These are phyloP conservation scores for Fusarium mundagurra DNA, from an alignment of 2,329 filamentous ascomycete species.

Conservation along the genomic window DNA sequence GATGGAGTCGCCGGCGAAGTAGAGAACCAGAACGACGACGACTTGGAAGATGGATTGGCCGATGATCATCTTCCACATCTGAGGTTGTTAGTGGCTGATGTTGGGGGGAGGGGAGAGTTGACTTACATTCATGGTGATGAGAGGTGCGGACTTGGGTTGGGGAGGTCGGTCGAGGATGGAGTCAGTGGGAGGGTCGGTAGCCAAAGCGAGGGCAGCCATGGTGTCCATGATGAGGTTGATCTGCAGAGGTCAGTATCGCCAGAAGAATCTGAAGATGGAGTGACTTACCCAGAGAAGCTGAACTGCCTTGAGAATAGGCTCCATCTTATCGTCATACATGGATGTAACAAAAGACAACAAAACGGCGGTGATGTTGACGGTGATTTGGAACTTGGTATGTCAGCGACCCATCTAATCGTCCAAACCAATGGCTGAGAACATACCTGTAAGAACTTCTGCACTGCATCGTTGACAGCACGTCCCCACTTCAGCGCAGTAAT, in stretches of 20 bases:
- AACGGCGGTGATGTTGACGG: conserved; percentile 92
- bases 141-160: conserved; percentile 64
- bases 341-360: conserved; percentile 87
- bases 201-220: conserved; percentile 86
- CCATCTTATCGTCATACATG: conserved; percentile 73
- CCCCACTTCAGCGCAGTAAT: conserved; percentile 87
- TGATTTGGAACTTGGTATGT: conserved; percentile 70
- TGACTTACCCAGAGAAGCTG: conserved; percentile 86
- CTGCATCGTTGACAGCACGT: conserved; percentile 78
- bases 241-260: neutral
- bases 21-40: conserved; percentile 81
- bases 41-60: conserved; percentile 93
- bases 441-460: conserved; percentile 76
- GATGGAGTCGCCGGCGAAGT: conserved; percentile 72
- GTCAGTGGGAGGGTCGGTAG: conserved; percentile 86
- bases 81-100: rapidly evolving
- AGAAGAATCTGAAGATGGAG: rapidly evolving
- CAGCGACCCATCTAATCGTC: neutral
- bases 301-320: conserved; percentile 86
- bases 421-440: neutral
- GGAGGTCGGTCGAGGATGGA: conserved; percentile 81
- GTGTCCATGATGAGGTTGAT: conserved; percentile 95
- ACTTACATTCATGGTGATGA: conserved; percentile 75
- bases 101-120: rapidly evolving
- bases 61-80: conserved; percentile 99